Evolutionary conservation across 2,329 filamentous ascomycete genomes (phyloP).

Genomic region (Xylaria sp.): DNA sequence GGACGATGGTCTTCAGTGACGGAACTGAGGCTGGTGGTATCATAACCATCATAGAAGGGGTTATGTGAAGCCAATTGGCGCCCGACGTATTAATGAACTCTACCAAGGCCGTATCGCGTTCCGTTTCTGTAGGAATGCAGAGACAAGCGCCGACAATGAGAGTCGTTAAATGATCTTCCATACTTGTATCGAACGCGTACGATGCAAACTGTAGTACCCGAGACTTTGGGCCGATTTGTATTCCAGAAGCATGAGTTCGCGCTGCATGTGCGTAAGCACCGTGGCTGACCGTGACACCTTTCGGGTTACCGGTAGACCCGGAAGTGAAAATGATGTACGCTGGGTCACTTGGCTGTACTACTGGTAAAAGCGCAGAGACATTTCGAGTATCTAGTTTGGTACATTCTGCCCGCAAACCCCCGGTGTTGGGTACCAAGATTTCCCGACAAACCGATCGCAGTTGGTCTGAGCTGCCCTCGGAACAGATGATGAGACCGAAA

Average conservation of each 20-base stretch:
- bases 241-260: slow-evolving; percentile 12
- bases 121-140: slow-evolving; percentile 23
- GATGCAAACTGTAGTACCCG: slow-evolving; percentile 26
- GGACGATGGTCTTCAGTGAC: slow-evolving; percentile 13
- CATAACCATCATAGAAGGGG: slow-evolving; percentile 19
- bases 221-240: slow-evolving; percentile 8
- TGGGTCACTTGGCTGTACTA: background rate
- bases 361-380: background rate
- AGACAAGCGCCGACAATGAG: slow-evolving; percentile 18
- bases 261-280: slow-evolving; percentile 17
- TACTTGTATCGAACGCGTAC: slow-evolving; percentile 24
- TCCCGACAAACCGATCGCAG: background rate
- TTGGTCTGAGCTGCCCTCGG: background rate
- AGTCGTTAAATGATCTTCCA: slow-evolving; percentile 19
- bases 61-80: slow-evolving; percentile 22
- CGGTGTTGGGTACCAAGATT: background rate
- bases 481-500: background rate
- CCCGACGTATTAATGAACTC: slow-evolving; percentile 16
- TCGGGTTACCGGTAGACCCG: background rate
- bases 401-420: background rate
- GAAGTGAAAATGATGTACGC: background rate
- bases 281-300: slow-evolving; percentile 10
- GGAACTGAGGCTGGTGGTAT: slow-evolving; percentile 13
- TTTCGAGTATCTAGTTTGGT: background rate
- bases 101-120: slow-evolving; percentile 16